A percentile compares a stretch with the other conserved stretches of the same genome.
Conservation (phyloP, 108 stramenopile genomes). For the Fragilaria crotonensis region DNA sequence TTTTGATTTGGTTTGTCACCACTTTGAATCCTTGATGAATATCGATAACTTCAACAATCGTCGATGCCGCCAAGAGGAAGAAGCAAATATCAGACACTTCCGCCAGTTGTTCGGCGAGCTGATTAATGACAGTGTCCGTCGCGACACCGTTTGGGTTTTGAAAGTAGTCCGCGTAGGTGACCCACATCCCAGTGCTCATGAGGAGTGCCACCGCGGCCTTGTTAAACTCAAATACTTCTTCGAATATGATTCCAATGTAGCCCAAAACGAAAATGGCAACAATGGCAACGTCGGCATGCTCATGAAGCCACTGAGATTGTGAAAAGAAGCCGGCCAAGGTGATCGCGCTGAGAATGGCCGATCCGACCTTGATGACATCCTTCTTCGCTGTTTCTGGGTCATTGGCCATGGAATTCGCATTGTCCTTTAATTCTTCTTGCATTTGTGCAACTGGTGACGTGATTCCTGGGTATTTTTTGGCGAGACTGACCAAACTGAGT, state of each 20-base stretch:
- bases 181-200: conserved; percentile 91
- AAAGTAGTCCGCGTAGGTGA: conserved; percentile 88
- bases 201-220: conserved; percentile 88
- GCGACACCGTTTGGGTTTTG: conserved; percentile 55
- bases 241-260: conserved; percentile 91
- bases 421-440: conserved; percentile 64
- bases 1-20: conserved; percentile 87
- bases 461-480: conserved; percentile 65
- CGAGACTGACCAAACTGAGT: conserved; percentile 47
- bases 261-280: conserved; percentile 84
- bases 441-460: conserved; percentile 59
- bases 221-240: conserved; percentile 91
- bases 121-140: conserved; percentile 51
- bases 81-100: conserved; percentile 94
- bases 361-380: conserved; percentile 63
- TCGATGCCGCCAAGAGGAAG: conserved; percentile 88
- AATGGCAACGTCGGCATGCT: conserved; percentile 74
- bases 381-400: conserved; percentile 62
- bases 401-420: conserved; percentile 57
- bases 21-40: conserved; percentile 93
- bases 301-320: conserved; percentile 68
- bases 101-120: conserved; percentile 82
- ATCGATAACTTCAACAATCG: conserved; percentile 94
- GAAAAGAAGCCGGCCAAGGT: conserved; percentile 55
- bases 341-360: conserved; percentile 38